Conservation (phyloP, 2,329 filamentous ascomycete genomes). For the Chaetomiaceae sp. region DNA sequence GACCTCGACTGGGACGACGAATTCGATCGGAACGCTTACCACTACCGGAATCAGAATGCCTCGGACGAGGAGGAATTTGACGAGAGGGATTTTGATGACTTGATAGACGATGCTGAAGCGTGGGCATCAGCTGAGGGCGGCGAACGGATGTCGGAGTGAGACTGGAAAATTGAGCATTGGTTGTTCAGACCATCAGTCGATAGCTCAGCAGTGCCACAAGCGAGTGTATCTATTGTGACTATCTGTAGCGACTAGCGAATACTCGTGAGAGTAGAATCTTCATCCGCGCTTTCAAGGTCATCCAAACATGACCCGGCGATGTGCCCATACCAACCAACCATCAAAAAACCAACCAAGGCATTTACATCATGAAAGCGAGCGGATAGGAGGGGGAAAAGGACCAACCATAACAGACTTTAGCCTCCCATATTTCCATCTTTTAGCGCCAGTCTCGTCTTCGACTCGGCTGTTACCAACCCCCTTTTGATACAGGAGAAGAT, state of each 20-base stretch:
- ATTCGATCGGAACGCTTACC: slow-evolving; percentile 52
- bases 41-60: slow-evolving; percentile 49
- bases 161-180: too few relatives aligned
- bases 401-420: background rate
- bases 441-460: background rate
- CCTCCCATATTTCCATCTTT: background rate
- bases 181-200: too few relatives aligned
- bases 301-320: background rate
- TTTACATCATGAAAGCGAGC: too few relatives aligned
- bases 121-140: background rate
- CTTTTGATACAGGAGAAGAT: background rate
- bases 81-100: slow-evolving; percentile 20
- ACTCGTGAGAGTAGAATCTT: too few relatives aligned
- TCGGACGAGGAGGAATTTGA: slow-evolving; percentile 54
- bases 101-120: background rate
- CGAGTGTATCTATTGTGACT: too few relatives aligned
- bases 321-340: background rate
- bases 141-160: background rate
- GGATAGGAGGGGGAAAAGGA: too few relatives aligned
- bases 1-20: slow-evolving; percentile 71
- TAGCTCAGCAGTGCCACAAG: too few relatives aligned
- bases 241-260: too few relatives aligned
- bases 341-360: too few relatives aligned
- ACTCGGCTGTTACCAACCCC: background rate
- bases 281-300: too few relatives aligned